phyloP scores from a whole-genome alignment of 441 rosid genomes.

The Erysimum pusillum region DNA sequence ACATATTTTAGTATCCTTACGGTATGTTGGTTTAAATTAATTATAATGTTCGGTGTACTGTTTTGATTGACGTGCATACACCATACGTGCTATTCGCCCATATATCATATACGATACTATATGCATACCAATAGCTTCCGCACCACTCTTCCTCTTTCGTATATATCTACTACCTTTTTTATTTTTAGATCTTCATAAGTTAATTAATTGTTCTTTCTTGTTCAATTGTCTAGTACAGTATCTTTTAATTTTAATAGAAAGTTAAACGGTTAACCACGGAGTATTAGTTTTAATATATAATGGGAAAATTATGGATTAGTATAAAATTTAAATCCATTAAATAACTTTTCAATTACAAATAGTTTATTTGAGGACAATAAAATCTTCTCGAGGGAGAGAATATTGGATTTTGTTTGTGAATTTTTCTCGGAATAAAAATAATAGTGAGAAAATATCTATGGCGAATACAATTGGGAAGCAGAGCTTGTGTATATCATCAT shows the following conservation, averaged over 20 bases:
- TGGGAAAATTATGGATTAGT: neutral
- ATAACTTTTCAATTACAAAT: neutral
- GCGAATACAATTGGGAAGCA: slow-evolving; percentile 25
- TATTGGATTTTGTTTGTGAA: slow-evolving; percentile 33
- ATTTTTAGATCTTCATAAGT: too few relatives aligned
- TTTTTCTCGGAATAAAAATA: slow-evolving; percentile 4
- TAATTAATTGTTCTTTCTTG: too few relatives aligned
- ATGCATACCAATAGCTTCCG: neutral
- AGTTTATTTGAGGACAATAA: slow-evolving; percentile 19
- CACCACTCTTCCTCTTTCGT: neutral
- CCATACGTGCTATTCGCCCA: neutral
- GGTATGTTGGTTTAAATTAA: slow-evolving; percentile 30
- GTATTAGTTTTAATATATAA: neutral
- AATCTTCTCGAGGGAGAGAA: slow-evolving; percentile 30
- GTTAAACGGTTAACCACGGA: neutral
- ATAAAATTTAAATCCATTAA: neutral
- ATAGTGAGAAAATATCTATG: slow-evolving; percentile 6
- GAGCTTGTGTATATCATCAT: slow-evolving; percentile 33
- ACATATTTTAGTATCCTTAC: neutral
- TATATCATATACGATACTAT: neutral
- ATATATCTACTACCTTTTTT: neutral
- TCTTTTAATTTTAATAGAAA: too few relatives aligned
- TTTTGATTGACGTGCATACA: slow-evolving; percentile 16
- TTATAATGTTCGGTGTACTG: neutral
- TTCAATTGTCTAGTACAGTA: too few relatives aligned